phyloP scores from a whole-genome alignment of 2,329 filamentous ascomycete genomes.

The Plectosphaerella sp. region DNA sequence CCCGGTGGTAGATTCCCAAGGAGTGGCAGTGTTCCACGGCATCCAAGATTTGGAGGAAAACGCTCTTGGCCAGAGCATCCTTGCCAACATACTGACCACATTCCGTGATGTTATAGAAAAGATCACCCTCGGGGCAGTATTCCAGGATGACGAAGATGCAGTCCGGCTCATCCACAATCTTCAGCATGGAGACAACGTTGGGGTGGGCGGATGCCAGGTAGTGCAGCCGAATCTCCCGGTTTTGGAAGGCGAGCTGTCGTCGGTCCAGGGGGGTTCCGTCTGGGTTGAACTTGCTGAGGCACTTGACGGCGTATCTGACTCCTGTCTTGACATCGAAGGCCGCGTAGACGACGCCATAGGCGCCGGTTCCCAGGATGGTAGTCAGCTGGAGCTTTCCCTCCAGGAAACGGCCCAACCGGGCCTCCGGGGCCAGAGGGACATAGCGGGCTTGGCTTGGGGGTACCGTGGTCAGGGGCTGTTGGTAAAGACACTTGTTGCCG shows the following conservation, averaged over 20 bases:
- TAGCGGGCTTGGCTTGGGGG: constrained; percentile 38
- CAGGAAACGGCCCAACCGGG: constrained; percentile 78
- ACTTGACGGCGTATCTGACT: constrained; percentile 90
- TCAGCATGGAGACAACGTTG: constrained; percentile 89
- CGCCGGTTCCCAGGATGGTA: constrained; percentile 83
- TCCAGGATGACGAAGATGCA: constrained; percentile 97
- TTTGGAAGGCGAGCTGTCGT: constrained; percentile 85
- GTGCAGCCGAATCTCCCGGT: constrained; percentile 88
- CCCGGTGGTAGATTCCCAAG: constrained; percentile 91
- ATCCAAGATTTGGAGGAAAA: constrained; percentile 94
- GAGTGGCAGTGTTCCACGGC: constrained; percentile 94
- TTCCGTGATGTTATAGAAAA: constrained; percentile 97
- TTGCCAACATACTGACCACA: constrained; percentile 89
- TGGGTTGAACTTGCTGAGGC: constrained; percentile 82
- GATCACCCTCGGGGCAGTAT: constrained; percentile 92
- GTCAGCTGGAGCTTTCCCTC: constrained; percentile 80
- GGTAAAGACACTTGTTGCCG: constrained; percentile 43
- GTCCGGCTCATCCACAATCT: constrained; percentile 87
- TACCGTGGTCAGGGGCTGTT: constrained; percentile 28
- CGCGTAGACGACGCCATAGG: constrained; percentile 93
- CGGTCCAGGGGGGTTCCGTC: constrained; percentile 69
- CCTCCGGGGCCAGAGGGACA: constrained; percentile 67
- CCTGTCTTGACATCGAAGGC: constrained; percentile 80
- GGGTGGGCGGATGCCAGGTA: constrained; percentile 82
- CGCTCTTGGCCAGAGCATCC: constrained; percentile 78